Evolutionary conservation across 106 monocot species (phyloP), one percentile per base, ranked within the genome.

Genomic region (Dendrobium huoshanense): DNA sequence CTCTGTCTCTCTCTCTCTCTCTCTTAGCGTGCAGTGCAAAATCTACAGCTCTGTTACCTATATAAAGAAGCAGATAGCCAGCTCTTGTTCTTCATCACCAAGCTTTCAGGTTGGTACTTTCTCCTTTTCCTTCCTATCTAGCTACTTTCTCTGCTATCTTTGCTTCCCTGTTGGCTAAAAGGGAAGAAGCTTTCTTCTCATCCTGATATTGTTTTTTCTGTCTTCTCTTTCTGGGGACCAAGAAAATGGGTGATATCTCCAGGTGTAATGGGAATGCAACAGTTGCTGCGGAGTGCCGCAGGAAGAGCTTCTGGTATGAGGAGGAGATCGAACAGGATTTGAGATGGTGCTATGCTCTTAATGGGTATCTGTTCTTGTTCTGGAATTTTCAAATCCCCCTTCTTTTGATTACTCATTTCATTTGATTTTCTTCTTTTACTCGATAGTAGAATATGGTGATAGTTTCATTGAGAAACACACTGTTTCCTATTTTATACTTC

Each of bases 301-400:
- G 83, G 70, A 88, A 86, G 88, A 79, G 80, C 78, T 85, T 83
- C 20, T 88, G 88, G 88, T 88, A 86, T 59, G 88, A 88, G 31
- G 88, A 88, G 41, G 88, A 88, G 83, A 83, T 88, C 47, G 88
- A 83, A 45, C 61, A 86, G 80, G 27, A 86, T 83, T 75, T 88
- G 77, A 88, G 83, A 79, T 86, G 85, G 85, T 83, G 88, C 70
- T 88, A 83, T 86, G 88, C 88, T 77, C 88, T 88, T 2, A 88
- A 88, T 41, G 86, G 88, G 88, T 86, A 40, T 18, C 6, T 80
- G 0, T 51, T 19, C 42, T 74, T 41, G 9, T 15, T 0, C 9
- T 77, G 2, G 4, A 51, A n/a, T 42, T 79, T 5, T 22, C 33
- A 27, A 25, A 67, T 33, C 42, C 43, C 45, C n/a, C 49, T 27